Evolutionary conservation across 129 eudicot species (phyloP).

Genomic region (Escallonia rubra): DNA sequence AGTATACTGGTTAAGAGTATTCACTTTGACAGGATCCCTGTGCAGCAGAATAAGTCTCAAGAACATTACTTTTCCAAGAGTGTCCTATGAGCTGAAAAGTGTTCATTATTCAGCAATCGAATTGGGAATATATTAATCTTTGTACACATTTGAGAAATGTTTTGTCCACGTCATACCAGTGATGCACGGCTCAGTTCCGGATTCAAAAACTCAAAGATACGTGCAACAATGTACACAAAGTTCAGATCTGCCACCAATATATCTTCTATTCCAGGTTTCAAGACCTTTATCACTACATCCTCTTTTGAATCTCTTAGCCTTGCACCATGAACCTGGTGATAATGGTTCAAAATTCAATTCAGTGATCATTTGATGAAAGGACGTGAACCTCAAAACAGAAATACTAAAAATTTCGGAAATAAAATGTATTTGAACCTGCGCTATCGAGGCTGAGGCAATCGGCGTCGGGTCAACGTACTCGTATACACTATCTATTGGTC

Average conservation of each 20-base stretch:
- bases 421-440: conserved; percentile 53
- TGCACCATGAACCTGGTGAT: conserved; percentile 91
- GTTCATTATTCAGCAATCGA: too few relatives aligned
- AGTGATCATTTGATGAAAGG: neutral
- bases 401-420: neutral
- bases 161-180: conserved; percentile 45
- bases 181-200: conserved; percentile 91
- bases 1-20: too few relatives aligned
- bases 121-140: neutral
- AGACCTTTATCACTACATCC: conserved; percentile 89
- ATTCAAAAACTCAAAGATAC: conserved; percentile 87
- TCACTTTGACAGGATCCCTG: too few relatives aligned
- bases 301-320: conserved; percentile 84
- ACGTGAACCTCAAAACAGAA: neutral
- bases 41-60: too few relatives aligned
- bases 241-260: conserved; percentile 90
- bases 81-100: too few relatives aligned
- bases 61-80: too few relatives aligned
- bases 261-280: conserved; percentile 96
- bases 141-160: neutral
- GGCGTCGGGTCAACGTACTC: conserved; percentile 94
- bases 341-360: conserved; percentile 1
- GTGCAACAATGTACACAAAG: conserved; percentile 92
- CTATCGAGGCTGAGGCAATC: conserved; percentile 94
- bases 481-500: conserved; percentile 71